phyloP scores from a whole-genome alignment of 2,329 filamentous ascomycete species.

The Trichoderma sp. region DNA sequence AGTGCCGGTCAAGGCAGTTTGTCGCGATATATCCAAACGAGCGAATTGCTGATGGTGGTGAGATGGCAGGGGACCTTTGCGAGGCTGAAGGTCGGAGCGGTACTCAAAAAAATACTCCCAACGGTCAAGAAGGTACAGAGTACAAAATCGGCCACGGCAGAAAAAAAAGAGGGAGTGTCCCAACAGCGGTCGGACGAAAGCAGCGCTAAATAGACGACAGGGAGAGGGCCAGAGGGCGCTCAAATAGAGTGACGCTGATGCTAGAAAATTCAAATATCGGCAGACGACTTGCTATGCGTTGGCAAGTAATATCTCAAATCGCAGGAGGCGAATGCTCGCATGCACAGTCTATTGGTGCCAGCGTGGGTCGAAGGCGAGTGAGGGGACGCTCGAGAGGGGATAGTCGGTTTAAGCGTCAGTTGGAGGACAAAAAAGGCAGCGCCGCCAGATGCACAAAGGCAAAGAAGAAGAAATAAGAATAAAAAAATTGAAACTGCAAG shows the following conservation, averaged over 20 bases:
- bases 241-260: slow-evolving; percentile 1
- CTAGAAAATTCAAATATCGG: not conserved
- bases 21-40: slow-evolving; percentile 5
- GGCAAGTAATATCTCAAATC: not conserved
- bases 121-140: not conserved
- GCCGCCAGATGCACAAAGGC: not conserved
- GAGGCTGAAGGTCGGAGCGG: slow-evolving; percentile 3
- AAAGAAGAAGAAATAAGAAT: not conserved
- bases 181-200: not conserved
- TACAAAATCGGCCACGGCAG: not conserved
- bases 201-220: not conserved
- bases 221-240: not conserved
- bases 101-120: not conserved
- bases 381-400: slow-evolving; percentile 16
- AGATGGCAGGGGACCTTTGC: not conserved
- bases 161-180: not conserved
- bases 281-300: slow-evolving; percentile 10
- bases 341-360: slow-evolving; percentile 15
- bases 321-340: slow-evolving; percentile 14
- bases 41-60: slow-evolving; percentile 14
- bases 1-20: slow-evolving; percentile 21
- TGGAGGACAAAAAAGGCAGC: slow-evolving; percentile 1
- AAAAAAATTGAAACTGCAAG: not conserved
- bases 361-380: slow-evolving; percentile 18
- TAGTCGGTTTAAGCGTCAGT: not conserved